Base-by-base conservation (phyloP, 768 basidiomycete species). In the Mycena capillaripes region DNA sequence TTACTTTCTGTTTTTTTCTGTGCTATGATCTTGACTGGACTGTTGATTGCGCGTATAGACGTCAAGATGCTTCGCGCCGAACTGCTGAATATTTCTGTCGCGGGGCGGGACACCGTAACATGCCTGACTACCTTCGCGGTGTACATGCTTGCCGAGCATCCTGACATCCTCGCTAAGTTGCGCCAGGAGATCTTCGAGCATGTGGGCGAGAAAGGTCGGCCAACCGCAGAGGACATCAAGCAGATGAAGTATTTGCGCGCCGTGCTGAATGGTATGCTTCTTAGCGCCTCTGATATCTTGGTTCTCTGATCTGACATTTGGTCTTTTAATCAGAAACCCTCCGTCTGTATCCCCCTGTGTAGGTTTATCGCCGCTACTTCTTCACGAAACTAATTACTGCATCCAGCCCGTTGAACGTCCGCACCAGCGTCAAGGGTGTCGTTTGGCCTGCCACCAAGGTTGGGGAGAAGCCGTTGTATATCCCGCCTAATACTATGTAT, bases 181-280 rank as follows among this genome's bases (percentile, higher is more conserved):
- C 86, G 88, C 23, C 80, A 85, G 44, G 91, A 91, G 77, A 83
- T 92, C 27, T 66, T 87, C 8, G 78, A 80, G 14, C 80, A 80
- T 12, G 82, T 91, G 27, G 89, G 90, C 0, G 76, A 79, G 14
- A 78, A 76, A 1, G 76, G 84, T 16, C 69, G 83, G 9, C 90
- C 90, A 0, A 87, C 88, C 1, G 88, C 87, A 72, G 89, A 90
- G 32, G 86, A 89, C 53, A 83, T 91, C 70, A 82, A 87, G 34
- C 82, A 84, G 23, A 88, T 91, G 89, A 89, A 88, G 69, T 92
- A 87, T 72, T 78, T 91, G 69, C 80, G 89, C 27, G 89, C 90
- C 7, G n/a, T 53, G 34, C 21, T 68, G 10, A 70, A 66, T 27
- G 52, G 58, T 57, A n/a, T n/a, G n/a, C n/a, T n/a, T n/a, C n/a